These are phyloP conservation scores for Hansenula sp. DNA, from an alignment of 1,139 yeast species.

Conservation along the genomic window DNA sequence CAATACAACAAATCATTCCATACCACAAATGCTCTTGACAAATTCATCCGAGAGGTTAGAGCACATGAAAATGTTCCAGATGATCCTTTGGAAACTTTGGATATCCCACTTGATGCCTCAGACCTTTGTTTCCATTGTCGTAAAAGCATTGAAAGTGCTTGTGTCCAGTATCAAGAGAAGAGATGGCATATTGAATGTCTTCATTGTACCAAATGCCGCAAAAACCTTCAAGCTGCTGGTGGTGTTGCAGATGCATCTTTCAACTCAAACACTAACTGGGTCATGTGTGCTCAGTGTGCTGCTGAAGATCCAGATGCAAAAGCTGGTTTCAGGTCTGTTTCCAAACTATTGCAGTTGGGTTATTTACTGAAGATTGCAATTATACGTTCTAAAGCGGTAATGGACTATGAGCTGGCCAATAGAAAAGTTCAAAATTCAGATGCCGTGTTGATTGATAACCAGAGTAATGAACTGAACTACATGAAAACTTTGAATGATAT, in stretches of 20 bases:
- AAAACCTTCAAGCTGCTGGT: constrained; percentile 32
- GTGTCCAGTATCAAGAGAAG: constrained; percentile 55
- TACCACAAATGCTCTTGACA: constrained; percentile 59
- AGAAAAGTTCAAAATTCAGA: not conserved
- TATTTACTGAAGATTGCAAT: constrained; percentile 82
- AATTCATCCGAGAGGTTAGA: constrained; percentile 52
- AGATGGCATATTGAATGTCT: constrained; percentile 87
- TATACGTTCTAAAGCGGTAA: constrained; percentile 69
- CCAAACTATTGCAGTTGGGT: constrained; percentile 69
- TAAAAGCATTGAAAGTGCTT: constrained; percentile 78
- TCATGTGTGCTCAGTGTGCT: constrained; percentile 60
- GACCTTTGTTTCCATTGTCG: constrained; percentile 74
- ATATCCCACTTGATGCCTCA: constrained; percentile 62
- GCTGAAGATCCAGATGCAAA: constrained; percentile 42
- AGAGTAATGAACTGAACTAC: constrained; percentile 43
- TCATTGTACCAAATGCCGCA: constrained; percentile 52
- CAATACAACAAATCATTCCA: constrained; percentile 58
- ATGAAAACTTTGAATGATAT: constrained; percentile 74
- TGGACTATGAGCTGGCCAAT: constrained; percentile 39
- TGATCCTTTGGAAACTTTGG: constrained; percentile 41
- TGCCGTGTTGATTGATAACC: constrained; percentile 15
- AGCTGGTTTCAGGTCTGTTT: constrained; percentile 59
- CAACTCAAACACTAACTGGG: constrained; percentile 32
- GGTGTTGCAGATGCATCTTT: constrained; percentile 43
- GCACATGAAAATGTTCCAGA: constrained; percentile 40